Base-by-base conservation (phyloP, 2,329 filamentous ascomycete genomes). In the Myriangium duriaei region DNA sequence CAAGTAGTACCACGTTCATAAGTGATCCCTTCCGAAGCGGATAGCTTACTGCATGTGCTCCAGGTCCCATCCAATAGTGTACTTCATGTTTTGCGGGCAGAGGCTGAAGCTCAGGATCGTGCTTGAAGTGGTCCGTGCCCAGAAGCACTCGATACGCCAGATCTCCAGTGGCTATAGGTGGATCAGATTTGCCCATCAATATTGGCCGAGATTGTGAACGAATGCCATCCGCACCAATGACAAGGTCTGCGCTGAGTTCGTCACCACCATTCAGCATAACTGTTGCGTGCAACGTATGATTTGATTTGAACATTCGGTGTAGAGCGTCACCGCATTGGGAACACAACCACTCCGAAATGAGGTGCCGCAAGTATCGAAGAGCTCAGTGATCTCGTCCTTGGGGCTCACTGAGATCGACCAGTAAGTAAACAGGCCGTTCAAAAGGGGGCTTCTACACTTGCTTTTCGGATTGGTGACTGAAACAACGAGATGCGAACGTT, bases 1-100 rank as follows among this genome's bases (percentile, higher is more conserved):
- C 68, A 1, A 81, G 57, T 1, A 82, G 57, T 0, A 81, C 77
- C 4, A 82, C 65, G 41, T 82, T 82, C 45, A 72, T 77, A 61
- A 76, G 67, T 0, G 59, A 57, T 0, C 75, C 74, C 0, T 60
- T 66, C 1, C 73, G 64, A 34, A 82, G 51, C 1, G 72, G 72
- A 52, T 81, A 82, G 0, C 67, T 70, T 0, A 81, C 72, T 0
- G 67, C 73, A 48, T 82, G 76, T 2, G 70, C 63, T 1, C 63
- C 62, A 0, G 76, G 72, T 0, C 78, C 78, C 6, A 76, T 61
- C 78, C 77, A 82, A 50, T 77, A 74, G 45, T 74, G 65, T 9
- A 69, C 64, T 2, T 62, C 58, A 0, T 69, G 68, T 0, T 67
- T 65, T 6, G 60, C 51, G 1, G 80, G 67, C 59, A 71, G 71